phyloP scores from a whole-genome alignment of 2,329 filamentous ascomycete species.

The Coniella vitis region DNA sequence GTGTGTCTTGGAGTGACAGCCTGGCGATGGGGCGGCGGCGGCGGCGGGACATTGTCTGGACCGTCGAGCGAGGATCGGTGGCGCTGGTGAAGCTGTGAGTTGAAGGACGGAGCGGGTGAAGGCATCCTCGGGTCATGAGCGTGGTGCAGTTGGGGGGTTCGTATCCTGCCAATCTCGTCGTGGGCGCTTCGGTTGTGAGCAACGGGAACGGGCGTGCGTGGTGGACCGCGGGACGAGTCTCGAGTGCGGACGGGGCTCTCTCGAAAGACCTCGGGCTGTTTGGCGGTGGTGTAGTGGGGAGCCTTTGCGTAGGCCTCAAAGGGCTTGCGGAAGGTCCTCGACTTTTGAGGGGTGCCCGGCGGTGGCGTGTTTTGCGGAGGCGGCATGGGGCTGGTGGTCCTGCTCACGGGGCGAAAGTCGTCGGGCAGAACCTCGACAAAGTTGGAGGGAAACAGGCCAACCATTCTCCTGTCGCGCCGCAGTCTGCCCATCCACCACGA shows the following conservation, averaged over 20 bases:
- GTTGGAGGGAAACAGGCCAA: constrained; percentile 93
- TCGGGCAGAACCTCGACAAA: constrained; percentile 88
- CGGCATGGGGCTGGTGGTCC: constrained; percentile 55
- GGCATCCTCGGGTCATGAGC: constrained; percentile 28
- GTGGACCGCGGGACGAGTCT: constrained; percentile 30
- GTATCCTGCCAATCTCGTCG: constrained; percentile 22
- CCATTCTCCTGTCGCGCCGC: constrained; percentile 80
- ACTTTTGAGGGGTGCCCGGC: constrained; percentile 49
- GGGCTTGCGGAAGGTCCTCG: constrained; percentile 58
- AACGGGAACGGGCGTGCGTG: constrained; percentile 12
- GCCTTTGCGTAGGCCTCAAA: constrained; percentile 62
- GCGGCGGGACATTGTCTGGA: constrained; percentile 63
- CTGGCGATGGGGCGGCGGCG: constrained; percentile 76
- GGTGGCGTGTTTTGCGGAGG: constrained; percentile 44
- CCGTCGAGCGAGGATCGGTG: constrained; percentile 25
- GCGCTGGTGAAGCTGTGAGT: constrained; percentile 22
- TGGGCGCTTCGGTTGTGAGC: constrained; percentile 16
- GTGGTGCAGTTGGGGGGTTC: constrained; percentile 22
- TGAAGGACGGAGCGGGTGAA: constrained; percentile 32
- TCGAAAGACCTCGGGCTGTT: constrained; percentile 51
- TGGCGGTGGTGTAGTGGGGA: constrained; percentile 58
- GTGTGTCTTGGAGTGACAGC: constrained; percentile 23
- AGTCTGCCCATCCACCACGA: constrained; percentile 97
- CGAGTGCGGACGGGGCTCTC: constrained; percentile 33
- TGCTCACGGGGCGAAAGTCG: constrained; percentile 69